Evolutionary conservation across 2,329 filamentous ascomycete genomes (phyloP), one percentile per base, ranked within the genome.

Genomic region (Aureobasidium zeae): DNA sequence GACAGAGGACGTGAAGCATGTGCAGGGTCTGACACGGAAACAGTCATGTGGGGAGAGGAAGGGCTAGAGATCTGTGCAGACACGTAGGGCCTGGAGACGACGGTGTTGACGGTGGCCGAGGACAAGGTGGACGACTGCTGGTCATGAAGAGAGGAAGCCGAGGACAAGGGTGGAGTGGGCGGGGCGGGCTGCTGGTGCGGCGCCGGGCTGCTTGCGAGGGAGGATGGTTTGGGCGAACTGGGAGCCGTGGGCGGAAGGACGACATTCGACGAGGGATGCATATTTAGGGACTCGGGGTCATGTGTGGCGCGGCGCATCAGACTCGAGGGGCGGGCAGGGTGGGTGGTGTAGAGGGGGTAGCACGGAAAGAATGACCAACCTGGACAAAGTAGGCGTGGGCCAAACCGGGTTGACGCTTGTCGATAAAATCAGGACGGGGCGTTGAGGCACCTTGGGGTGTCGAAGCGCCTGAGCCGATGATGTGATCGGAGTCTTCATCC

Each of bases 321-420:
- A 15, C 19, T 21, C 46, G 31, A 48, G 46, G 44, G 46, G 44
- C 28, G 42, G 29, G 47, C 39, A 32, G 51, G 50, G 48, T 34
- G 30, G 39, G 20, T 20, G 38, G 11, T 31, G 39, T 34, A 24
- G 28, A 34, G 30, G 39, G 30, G n/a, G n/a, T n/a, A 43, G 31
- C 30, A 30, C 63, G 60, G 79, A 80, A 78, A 72, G 76, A 78
- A 74, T 77, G 76, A 95, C 91, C 81, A 94, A 98, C 91, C 89
- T 98, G 91, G 72, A 83, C 83, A 76, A 96, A 94, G 74, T 91
- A 95, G 73, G 83, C 93, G 65, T 80, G 77, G 91, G 83, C 8
- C 71, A 96, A 94, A 63, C 87, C 86, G 55, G 91, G 91, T 62
- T 94, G 74, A 68, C 91, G 83, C 70, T 94, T 95, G 71, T 98